Evolutionary conservation across 805 yeast species (phyloP).

Genomic region (Candida cerambycidarum): DNA sequence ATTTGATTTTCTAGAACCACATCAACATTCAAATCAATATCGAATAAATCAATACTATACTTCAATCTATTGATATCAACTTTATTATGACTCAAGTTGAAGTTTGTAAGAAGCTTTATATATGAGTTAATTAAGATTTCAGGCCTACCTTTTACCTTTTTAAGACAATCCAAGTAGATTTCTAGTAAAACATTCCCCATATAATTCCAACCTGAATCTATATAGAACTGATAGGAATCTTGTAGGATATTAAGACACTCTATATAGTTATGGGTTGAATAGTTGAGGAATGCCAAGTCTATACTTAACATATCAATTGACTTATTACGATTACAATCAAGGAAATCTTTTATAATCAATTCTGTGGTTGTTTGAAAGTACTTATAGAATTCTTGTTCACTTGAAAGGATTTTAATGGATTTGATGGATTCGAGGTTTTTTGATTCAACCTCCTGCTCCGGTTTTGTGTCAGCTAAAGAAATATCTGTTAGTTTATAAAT

Average conservation of each 20-base stretch:
- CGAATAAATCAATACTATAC: conserved; percentile 18
- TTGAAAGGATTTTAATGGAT: conserved; percentile 1
- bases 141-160: conserved; percentile 29
- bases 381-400: conserved; percentile 19
- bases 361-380: conserved; percentile 55
- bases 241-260: conserved; percentile 64
- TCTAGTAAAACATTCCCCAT: conserved; percentile 68
- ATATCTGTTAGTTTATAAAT: conserved; percentile 18
- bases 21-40: conserved; percentile 10
- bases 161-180: conserved; percentile 68
- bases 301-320: conserved; percentile 72
- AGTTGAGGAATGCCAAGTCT: conserved; percentile 74
- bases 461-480: not conserved
- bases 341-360: conserved; percentile 52
- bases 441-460: no score
- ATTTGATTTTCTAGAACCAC: conserved; percentile 18
- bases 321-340: conserved; percentile 53
- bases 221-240: conserved; percentile 67
- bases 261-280: conserved; percentile 53
- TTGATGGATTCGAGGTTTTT: not conserved
- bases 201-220: conserved; percentile 69
- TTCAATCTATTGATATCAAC: conserved; percentile 24
- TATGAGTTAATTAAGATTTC: conserved; percentile 39
- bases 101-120: conserved; percentile 38
- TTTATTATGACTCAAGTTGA: conserved; percentile 17